Base-by-base conservation (phyloP, 306 rosid genomes). In the Corylus avellana region DNA sequence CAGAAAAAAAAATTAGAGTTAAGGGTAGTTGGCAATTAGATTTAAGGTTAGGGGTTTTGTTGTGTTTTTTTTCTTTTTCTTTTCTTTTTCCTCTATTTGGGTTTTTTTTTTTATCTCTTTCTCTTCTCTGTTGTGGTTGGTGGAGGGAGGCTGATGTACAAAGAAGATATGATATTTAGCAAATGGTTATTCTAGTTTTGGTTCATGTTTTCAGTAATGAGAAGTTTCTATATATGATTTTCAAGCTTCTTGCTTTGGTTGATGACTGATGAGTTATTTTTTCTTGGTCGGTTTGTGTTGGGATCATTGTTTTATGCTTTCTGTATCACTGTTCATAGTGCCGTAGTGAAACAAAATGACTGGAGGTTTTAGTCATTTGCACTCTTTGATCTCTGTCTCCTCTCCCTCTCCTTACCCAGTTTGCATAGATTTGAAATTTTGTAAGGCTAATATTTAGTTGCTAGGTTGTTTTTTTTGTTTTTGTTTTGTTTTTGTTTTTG, bases 121-220 rank as follows among this genome's bases (percentile, higher is more conserved):
- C 51, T 73, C 67, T 83, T 76, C 86, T 85, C 82, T 79, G 77
- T 76, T 86, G 58, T 70, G 25, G 75, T 69, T 79, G 73, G 72
- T 58, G 57, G 27, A 75, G 79, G 70, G 74, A 78, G 81, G 83
- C 77, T 67, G 53, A 82, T 94, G 97, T 91, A 94, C 82, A 94
- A 88, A 85, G 27, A 64, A 78, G 70, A 83, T 82, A 77, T 70
- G 58, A 84, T 86, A 69, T 83, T 82, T 82, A 89, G 88, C 81
- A 76, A 83, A 85, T 83, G 80, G 83, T 89, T 77, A 86, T 58
- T 84, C 69, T 76, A 78, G 75, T 58, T 49, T 83, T 80, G 82
- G 84, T 74, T 50, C 77, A 69, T 68, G 58, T 44, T 74, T 76
- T 37, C 5, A 4, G 32, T 62, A 32, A 20, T 46, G 72, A 4